Evolutionary conservation across 2,329 filamentous ascomycete genomes (phyloP).

Genomic region (Fusarium sp.): DNA sequence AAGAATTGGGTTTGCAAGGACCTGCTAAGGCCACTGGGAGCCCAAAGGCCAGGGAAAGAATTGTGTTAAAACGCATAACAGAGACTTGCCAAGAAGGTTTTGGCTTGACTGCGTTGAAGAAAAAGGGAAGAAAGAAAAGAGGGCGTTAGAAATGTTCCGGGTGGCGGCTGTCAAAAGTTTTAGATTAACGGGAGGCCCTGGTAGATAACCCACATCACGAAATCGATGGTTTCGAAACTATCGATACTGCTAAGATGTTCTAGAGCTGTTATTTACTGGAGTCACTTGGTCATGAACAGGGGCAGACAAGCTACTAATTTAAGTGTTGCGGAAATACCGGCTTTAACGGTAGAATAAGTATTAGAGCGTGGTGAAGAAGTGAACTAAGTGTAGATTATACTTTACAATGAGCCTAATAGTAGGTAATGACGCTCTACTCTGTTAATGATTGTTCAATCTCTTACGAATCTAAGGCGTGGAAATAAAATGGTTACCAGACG

Average conservation of each 20-base stretch:
- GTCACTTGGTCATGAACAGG: background rate
- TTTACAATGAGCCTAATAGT: background rate
- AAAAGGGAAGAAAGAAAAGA: background rate
- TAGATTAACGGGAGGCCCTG: background rate
- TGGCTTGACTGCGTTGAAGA: no score
- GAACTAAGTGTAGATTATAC: background rate
- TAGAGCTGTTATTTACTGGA: background rate
- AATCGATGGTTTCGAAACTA: background rate
- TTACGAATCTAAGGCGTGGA: no score
- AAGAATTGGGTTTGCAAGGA: background rate
- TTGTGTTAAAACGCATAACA: background rate
- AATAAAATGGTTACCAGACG: rapidly evolving
- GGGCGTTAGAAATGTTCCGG: background rate
- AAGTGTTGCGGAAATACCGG: background rate
- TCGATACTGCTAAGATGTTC: background rate
- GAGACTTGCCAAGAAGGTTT: background rate
- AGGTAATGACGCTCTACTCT: background rate
- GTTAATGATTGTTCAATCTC: rapidly evolving
- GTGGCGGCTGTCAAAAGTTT: background rate
- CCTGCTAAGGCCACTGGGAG: background rate
- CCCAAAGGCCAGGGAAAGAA: background rate
- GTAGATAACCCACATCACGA: background rate
- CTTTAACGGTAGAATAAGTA: background rate
- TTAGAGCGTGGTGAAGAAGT: no score
- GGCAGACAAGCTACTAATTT: background rate